Conservation (phyloP, 306 rosid genomes). For the Acacia crassicarpa region DNA sequence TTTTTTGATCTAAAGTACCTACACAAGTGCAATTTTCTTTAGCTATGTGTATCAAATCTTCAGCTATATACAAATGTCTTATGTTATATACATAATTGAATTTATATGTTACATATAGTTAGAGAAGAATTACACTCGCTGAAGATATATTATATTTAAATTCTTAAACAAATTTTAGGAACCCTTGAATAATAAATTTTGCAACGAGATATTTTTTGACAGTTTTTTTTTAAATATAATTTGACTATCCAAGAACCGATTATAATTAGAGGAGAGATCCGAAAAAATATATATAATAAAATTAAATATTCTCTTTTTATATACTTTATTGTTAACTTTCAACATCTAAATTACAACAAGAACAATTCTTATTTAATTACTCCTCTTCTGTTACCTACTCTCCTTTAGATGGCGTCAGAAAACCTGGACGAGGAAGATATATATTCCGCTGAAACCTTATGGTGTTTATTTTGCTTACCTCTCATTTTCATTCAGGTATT, state of each 20-base stretch:
- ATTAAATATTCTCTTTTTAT: neutral
- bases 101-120: too few species aligned
- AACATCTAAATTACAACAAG: neutral
- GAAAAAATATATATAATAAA: neutral
- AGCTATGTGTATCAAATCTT: too few species aligned
- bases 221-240: too few species aligned
- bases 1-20: too few species aligned
- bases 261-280: neutral
- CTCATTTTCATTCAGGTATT: neutral
- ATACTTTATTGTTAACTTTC: neutral
- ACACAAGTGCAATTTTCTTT: too few species aligned
- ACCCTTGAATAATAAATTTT: too few species aligned
- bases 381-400: neutral
- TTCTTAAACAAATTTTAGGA: too few species aligned
- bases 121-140: too few species aligned
- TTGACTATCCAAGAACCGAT: neutral
- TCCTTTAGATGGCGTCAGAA: neutral
- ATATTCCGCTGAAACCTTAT: neutral
- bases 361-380: neutral
- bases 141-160: too few species aligned
- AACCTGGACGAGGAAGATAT: neutral
- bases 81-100: too few species aligned
- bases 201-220: too few species aligned
- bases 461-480: neutral
- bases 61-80: too few species aligned